Base-by-base conservation (phyloP, 306 rosid species). In the Cucurbita pepo region DNA sequence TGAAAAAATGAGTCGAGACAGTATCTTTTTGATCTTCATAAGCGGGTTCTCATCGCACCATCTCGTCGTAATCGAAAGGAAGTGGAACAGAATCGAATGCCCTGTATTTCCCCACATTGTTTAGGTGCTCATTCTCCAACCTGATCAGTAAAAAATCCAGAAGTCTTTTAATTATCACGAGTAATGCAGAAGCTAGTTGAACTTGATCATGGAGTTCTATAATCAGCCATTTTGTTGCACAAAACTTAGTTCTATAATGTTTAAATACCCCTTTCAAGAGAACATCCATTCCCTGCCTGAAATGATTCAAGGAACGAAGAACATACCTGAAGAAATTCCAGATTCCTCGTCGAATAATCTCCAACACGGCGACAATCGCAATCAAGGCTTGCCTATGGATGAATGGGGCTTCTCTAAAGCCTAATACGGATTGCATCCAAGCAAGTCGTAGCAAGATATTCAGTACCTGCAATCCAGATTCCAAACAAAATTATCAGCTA, bases 311-410 rank as follows among this genome's bases (percentile, higher is more conserved):
- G n/a, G 48, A 71, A 63, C 10, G 59, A 52, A 14, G 18, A 37
- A 10, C 71, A 58, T 73, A 91, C 97, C 97, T 84, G 83, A 89
- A 87, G 79, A 91, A 89, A 73, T 91, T 91, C 96, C 97, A 89
- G 70, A 91, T 87, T 80, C 97, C 96, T 0, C 93, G 96, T 2
- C 93, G 93, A 75, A 89, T 75, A 63, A 89, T 91, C 76, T 91
- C 97, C 82, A 91, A 82, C 75, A 85, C 83, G 34, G 92, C 85
- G 18, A 91, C 86, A 16, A 89, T 22, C 48, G 96, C 87, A 76
- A 77, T 58, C 22, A 87, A 77, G 69, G 91, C 93, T 64, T 77
- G 84, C 76, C 73, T 82, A 34, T 87, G 96, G 47, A 91, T 61
- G 75, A 79, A 89, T 15, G 96, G 84, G 10, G 83, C 81, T 74